Evolutionary conservation across 306 rosid species (phyloP), one percentile per base, ranked within the genome.

Genomic region (Gleditsia sinensis): DNA sequence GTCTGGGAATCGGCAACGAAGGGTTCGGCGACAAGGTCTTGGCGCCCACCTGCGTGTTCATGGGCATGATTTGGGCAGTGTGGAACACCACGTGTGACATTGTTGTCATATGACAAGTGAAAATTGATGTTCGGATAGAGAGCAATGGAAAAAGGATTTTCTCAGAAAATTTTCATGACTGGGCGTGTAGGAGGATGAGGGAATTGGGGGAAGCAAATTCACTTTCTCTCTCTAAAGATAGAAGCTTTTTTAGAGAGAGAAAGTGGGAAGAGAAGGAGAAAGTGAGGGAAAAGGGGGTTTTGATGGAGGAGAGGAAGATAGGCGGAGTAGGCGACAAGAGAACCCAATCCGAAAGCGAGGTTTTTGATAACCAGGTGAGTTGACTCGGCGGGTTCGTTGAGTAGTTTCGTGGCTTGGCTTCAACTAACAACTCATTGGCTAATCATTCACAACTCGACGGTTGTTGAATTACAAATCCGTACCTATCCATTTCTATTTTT

Each of bases 51-150:
- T 86, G 87, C 20, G 85, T 74, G 78, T 82, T 82, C 12, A 85
- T 89, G 4, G 92, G 87, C 86, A 85, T 78, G 72, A 87, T 79
- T 78, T 87, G 95, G 17, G 92, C 90, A 49, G 90, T 83, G 10
- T 82, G 92, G 75, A 87, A 89, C 73, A 81, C 88, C 21, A 90
- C 80, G 81, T 77, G 92, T 40, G 88, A 62, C 92, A 89, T 87
- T 54, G 49, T 40, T 1, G 4, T 21, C 14, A 10, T 28, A 11
- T 10, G 6, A 19, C 7, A 32, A 7, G 9, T 12, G 2, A 21
- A 53, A 21, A 36, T 54, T 11, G 1, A 59, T 24, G 67, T 62
- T 80, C 37, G 48, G 67, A 53, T 13, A 10, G n/a, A 30, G 14
- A 61, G 62, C 62, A 32, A 40, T 37, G 30, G 12, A 6, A 23